Evolutionary conservation across 371 early-diverging fungal genomes (phyloP).

Genomic region (Haplosporangium sp.): DNA sequence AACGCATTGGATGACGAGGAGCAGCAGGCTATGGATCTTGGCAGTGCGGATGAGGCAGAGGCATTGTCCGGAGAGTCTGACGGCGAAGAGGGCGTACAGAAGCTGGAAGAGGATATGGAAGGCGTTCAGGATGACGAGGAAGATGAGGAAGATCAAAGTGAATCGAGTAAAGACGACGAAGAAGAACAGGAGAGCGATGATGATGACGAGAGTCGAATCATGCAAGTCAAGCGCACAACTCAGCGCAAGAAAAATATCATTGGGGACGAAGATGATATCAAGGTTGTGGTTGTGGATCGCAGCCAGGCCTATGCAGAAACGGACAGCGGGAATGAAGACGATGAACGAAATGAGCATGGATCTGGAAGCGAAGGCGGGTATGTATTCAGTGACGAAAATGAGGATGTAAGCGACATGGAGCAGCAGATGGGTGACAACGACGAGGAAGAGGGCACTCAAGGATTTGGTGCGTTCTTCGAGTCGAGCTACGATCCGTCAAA

Average conservation of each 20-base stretch:
- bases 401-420: slow-evolving; percentile 26
- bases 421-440: slow-evolving; percentile 4
- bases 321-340: slow-evolving; percentile 2
- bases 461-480: slow-evolving; percentile 29
- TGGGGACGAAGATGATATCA: slow-evolving; percentile 42
- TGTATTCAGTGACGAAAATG: neutral
- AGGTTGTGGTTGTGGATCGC: slow-evolving; percentile 33
- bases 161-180: neutral
- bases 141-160: neutral
- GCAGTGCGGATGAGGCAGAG: slow-evolving; percentile 16
- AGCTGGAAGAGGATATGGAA: neutral
- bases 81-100: neutral
- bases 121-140: slow-evolving; percentile 11
- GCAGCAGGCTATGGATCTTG: neutral
- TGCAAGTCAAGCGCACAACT: neutral
- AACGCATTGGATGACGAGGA: slow-evolving; percentile 2
- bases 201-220: slow-evolving; percentile 8
- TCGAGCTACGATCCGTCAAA: slow-evolving; percentile 12
- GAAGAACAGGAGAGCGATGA: slow-evolving; percentile 8
- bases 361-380: neutral
- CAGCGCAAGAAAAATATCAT: slow-evolving; percentile 19
- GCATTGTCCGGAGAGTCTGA: slow-evolving; percentile 8
- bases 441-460: slow-evolving; percentile 18
- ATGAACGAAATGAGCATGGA: neutral
- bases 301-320: slow-evolving; percentile 8